Percentiles rank a stretch among this genome's conserved stretches.
Evolutionary conservation across 2,329 filamentous ascomycete genomes (phyloP).

Genomic region (Ophiostoma pallidulum): DNA sequence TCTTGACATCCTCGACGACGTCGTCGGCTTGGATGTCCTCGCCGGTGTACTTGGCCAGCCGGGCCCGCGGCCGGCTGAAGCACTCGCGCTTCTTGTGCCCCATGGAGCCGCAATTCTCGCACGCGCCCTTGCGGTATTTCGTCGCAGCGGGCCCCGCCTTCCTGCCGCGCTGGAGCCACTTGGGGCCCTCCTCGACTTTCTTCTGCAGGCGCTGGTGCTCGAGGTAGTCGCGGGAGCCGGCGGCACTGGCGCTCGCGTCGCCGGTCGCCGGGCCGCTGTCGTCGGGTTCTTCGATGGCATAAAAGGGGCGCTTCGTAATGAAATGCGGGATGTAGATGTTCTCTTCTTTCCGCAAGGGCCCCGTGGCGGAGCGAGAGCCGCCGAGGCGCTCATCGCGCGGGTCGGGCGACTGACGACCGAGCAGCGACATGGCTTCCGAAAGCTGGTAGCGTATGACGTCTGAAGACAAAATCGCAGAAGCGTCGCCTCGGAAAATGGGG

Average conservation of each 20-base stretch:
- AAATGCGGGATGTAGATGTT: constrained; percentile 98
- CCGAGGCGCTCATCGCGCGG: constrained; percentile 17
- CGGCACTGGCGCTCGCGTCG: neutral
- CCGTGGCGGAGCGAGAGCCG: constrained; percentile 15
- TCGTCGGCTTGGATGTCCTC: constrained; percentile 92
- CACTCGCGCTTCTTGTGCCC: constrained; percentile 95
- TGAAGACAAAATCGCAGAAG: no score
- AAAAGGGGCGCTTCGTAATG: constrained; percentile 97
- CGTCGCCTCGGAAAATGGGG: no score
- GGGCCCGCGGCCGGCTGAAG: constrained; percentile 75
- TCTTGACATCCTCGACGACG: constrained; percentile 68
- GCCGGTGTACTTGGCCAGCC: constrained; percentile 85
- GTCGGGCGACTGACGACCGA: constrained; percentile 18
- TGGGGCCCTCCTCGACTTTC: constrained; percentile 62
- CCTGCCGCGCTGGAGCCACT: constrained; percentile 90
- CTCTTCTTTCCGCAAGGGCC: constrained; percentile 57
- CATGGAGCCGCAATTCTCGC: constrained; percentile 97
- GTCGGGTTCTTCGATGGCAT: constrained; percentile 59
- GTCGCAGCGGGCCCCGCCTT: constrained; percentile 80
- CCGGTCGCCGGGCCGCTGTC: constrained; percentile 25
- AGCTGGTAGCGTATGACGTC: no score
- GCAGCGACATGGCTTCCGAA: constrained; percentile 15
- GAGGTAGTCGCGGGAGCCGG: constrained; percentile 55
- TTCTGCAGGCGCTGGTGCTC: constrained; percentile 88
- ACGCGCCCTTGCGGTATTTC: constrained; percentile 95